phyloP scores from a whole-genome alignment of 2,329 filamentous ascomycete species.

The Penicillium rolfsii region DNA sequence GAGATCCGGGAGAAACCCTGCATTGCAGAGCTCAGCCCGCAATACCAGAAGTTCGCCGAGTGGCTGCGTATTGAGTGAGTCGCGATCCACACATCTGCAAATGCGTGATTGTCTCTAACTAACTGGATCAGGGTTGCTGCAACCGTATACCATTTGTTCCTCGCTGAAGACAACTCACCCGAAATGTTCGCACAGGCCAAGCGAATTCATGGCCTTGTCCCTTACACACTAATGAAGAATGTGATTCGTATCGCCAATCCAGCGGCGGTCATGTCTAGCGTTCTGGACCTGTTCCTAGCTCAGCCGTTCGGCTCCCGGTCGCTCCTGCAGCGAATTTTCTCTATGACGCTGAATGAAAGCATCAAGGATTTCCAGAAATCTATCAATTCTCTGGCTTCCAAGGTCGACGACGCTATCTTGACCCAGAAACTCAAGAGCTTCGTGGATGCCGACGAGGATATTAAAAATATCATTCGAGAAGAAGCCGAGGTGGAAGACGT shows the following conservation, averaged over 20 bases:
- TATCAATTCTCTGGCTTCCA: slow-evolving; percentile 74
- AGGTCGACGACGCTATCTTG: slow-evolving; percentile 80
- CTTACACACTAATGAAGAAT: slow-evolving; percentile 92
- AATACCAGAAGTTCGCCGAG: slow-evolving; percentile 97
- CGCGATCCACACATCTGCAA: neutral
- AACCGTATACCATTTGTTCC: slow-evolving; percentile 93
- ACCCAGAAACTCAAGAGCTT: slow-evolving; percentile 82
- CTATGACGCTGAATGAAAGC: slow-evolving; percentile 85
- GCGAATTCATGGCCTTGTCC: slow-evolving; percentile 90
- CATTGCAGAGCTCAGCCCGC: slow-evolving; percentile 84
- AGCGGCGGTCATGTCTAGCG: slow-evolving; percentile 92
- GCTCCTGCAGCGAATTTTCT: slow-evolving; percentile 91
- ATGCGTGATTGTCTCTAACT: slow-evolving; percentile 11
- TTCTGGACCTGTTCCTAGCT: slow-evolving; percentile 92
- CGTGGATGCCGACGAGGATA: slow-evolving; percentile 70
- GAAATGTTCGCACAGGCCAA: slow-evolving; percentile 94
- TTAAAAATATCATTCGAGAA: slow-evolving; percentile 73
- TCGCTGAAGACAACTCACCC: slow-evolving; percentile 96
- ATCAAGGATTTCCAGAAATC: slow-evolving; percentile 84
- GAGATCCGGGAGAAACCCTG: slow-evolving; percentile 90
- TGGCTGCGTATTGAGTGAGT: slow-evolving; percentile 87
- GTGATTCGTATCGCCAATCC: slow-evolving; percentile 96
- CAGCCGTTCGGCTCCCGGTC: slow-evolving; percentile 92
- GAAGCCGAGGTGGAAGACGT: slow-evolving; percentile 75
- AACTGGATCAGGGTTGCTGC: slow-evolving; percentile 68